Percentiles rank a stretch among this genome's conserved stretches.
These are phyloP conservation scores for Blastobotrys raffinosifermentans DNA, from an alignment of 1,139 yeast species.

Conservation along the genomic window DNA sequence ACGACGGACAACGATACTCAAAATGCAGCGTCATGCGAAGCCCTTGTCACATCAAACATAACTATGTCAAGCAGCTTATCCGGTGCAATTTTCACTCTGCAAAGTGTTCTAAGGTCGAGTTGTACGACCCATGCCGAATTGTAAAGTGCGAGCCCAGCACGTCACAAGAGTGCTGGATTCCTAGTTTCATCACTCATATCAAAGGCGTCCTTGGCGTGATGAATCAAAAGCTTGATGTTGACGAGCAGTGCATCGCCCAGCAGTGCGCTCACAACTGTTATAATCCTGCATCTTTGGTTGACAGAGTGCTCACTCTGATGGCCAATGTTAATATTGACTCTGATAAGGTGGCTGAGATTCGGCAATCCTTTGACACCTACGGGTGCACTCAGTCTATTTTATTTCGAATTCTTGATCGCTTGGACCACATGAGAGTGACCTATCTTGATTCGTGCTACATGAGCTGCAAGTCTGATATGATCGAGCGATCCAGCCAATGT, in stretches of 20 bases:
- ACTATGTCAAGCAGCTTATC: slow-evolving; percentile 12
- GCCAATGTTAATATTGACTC: not conserved
- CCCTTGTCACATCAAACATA: slow-evolving; percentile 9
- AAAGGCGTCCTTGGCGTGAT: slow-evolving; percentile 12
- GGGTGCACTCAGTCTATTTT: slow-evolving; percentile 2
- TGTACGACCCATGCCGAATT: slow-evolving; percentile 1
- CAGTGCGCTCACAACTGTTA: slow-evolving; percentile 23
- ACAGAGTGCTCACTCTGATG: slow-evolving; percentile 2
- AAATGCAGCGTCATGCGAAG: slow-evolving; percentile 5
- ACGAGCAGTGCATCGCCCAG: slow-evolving; percentile 22
- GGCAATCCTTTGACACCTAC: not conserved
- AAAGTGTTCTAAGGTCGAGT: not conserved
- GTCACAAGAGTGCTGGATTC: slow-evolving; percentile 22
- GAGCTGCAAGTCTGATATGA: not conserved
- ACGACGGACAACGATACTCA: not conserved
- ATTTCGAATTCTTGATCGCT: slow-evolving; percentile 11
- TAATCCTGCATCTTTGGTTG: slow-evolving; percentile 9
- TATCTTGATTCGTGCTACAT: slow-evolving; percentile 10
- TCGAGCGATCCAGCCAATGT: slow-evolving; percentile 11
- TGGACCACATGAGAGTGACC: slow-evolving; percentile 19
- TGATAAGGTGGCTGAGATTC: not conserved
- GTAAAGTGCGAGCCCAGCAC: slow-evolving; percentile 4
- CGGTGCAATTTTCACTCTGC: slow-evolving; percentile 6
- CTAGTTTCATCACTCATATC: slow-evolving; percentile 19
- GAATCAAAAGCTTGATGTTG: slow-evolving; percentile 14